Evolutionary conservation across 1,139 yeast genomes (phyloP), one percentile per base, ranked within the genome.

Genomic region (Pichia sp.): DNA sequence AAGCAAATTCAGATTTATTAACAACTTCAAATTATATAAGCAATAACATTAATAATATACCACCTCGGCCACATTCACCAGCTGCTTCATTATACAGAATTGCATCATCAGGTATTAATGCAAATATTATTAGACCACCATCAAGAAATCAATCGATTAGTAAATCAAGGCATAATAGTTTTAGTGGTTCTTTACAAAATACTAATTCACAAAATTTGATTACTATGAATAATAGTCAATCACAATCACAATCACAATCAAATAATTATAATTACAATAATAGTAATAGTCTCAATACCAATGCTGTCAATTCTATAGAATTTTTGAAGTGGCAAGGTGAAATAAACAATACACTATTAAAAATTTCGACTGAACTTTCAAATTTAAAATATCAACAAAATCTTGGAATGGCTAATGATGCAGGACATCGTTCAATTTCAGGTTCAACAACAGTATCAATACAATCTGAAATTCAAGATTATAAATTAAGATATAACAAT

Each of bases 241-340:
- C 7, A 16, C 9, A 16, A 27, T 16, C 27, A 6, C 7, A 26
- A 6, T 9, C 28, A 9, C 9, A 6, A 26, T 26, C 28, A 26
- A 26, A 35, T 22, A 38, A 39, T 16, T 25, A 25, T 29, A 37
- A 45, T 32, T 41, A 9, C n/a, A 35, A 10, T 23, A 30, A 35
- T 23, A 29, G 23, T 27, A 23, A 25, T 29, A 31, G 12, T 16
- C 30, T 24, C 6, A 41, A 30, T 27, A 30, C 32, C 4, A 36
- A 20, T 20, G 39, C 42, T 16, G 16, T 16, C 2, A 50, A 47
- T 29, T 40, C 47, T 23, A 23, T 51, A 6, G 64, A 58, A 20
- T 56, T 61, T 34, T 45, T 56, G n/a, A 55, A 54, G 42, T 63
- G 66, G 66, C 65, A 61, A 43, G 55, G 50, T 40, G 65, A 62